Percentiles rank a stretch among this genome's conserved stretches.
These are phyloP conservation scores for Aspergillus sp. DNA, from an alignment of 2,329 filamentous ascomycete species.

Conservation along the genomic window DNA sequence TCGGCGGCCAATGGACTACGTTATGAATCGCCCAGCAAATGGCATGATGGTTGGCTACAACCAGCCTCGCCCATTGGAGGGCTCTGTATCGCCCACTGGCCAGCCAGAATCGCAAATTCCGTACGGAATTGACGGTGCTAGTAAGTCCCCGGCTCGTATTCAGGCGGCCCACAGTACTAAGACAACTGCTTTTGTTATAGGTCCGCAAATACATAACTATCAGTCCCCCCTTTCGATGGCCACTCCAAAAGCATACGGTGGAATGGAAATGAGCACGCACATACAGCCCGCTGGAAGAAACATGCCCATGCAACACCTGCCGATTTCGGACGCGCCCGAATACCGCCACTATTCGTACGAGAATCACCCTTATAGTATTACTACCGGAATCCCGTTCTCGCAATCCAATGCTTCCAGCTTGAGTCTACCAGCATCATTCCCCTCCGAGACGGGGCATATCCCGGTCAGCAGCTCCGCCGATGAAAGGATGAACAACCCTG, in stretches of 20 bases:
- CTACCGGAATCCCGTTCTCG: conserved; percentile 30
- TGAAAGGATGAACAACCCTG: conserved; percentile 25
- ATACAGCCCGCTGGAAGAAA: conserved; percentile 27
- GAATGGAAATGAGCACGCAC: conserved; percentile 28
- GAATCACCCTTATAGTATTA: conserved; percentile 27
- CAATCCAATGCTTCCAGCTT: conserved; percentile 36
- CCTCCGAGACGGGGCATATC: conserved; percentile 26
- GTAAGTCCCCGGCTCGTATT: conserved; percentile 18
- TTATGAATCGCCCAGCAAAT: conserved; percentile 23
- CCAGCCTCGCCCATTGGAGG: conserved; percentile 29
- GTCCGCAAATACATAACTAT: conserved; percentile 29
- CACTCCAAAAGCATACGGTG: conserved; percentile 25
- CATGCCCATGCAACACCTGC: conserved; percentile 32
- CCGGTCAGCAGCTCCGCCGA: conserved; percentile 19
- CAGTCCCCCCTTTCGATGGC: conserved; percentile 29
- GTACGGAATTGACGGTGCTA: conserved; percentile 30
- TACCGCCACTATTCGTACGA: conserved; percentile 36
- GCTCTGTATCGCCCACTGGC: conserved; percentile 35
- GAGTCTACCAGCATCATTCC: conserved; percentile 36
- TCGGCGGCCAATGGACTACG: conserved; percentile 32
- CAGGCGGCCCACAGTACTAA: not conserved
- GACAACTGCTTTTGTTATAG: conserved; percentile 16
- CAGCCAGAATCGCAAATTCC: conserved; percentile 25
- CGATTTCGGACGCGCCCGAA: conserved; percentile 34
- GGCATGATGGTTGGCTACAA: conserved; percentile 31